These are phyloP conservation scores for Aspergillus awamori DNA, from an alignment of 2,329 filamentous ascomycete species.

Conservation along the genomic window DNA sequence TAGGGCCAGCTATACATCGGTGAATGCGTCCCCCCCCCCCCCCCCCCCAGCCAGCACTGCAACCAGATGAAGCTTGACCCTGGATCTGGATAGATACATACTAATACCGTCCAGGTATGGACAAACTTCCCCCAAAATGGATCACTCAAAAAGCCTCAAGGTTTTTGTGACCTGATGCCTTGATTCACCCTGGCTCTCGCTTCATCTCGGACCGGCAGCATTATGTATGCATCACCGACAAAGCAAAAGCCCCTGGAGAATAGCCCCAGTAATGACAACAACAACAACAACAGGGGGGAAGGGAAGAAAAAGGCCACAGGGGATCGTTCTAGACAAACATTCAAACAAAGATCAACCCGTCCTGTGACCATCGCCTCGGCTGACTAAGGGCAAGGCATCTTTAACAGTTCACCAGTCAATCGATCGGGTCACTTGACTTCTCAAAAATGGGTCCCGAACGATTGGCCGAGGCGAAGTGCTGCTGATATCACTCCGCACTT, in stretches of 20 bases:
- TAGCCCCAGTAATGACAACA: background rate
- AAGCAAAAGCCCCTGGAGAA: background rate
- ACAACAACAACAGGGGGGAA: conserved; percentile 2
- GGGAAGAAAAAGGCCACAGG: background rate
- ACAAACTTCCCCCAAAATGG: background rate
- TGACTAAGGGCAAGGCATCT: conserved; percentile 23
- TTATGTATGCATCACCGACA: conserved; percentile 1
- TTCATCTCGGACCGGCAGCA: background rate
- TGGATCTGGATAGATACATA: conserved; percentile 11
- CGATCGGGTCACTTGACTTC: conserved; percentile 28
- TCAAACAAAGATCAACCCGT: conserved; percentile 26
- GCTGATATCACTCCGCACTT: conserved; percentile 22
- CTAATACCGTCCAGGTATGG: background rate
- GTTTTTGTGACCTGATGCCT: conserved; percentile 4
- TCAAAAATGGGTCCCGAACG: conserved; percentile 23
- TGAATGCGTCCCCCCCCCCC: background rate
- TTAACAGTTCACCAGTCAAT: conserved; percentile 20
- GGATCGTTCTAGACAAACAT: conserved; percentile 26
- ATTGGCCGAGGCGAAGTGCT: conserved; percentile 19
- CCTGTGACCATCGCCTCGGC: conserved; percentile 28
- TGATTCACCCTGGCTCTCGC: conserved; percentile 2
- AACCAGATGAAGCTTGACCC: conserved; percentile 12
- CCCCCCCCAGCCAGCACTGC: conserved; percentile 2
- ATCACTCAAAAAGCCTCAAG: background rate
- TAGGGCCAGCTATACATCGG: conserved; percentile 8